Conservation (phyloP, 1,139 yeast species). For the Diutina scorzettiae region DNA sequence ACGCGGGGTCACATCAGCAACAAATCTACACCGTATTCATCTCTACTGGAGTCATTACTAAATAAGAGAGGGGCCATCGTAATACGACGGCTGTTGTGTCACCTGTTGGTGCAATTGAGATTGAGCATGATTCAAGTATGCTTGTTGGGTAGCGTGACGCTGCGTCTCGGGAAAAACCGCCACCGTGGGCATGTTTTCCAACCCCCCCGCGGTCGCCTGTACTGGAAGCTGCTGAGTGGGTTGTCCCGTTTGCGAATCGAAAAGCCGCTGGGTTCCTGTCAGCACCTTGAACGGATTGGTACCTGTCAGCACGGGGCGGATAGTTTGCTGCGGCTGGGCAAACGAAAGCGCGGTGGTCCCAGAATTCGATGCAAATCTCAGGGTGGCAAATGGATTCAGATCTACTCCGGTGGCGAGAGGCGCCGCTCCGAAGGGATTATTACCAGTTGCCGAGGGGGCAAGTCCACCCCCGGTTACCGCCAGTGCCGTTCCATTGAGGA, state of each 20-base stretch:
- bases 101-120: constrained; percentile 9
- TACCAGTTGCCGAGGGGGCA: constrained; percentile 21
- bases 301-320: constrained; percentile 16
- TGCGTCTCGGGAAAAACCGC: constrained; percentile 60
- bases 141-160: constrained; percentile 14
- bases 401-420: not conserved
- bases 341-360: constrained; percentile 5
- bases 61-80: constrained; percentile 4
- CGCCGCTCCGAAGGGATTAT: constrained; percentile 35
- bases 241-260: constrained; percentile 11
- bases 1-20: too few species aligned
- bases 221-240: constrained; percentile 21
- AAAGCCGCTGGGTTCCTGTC: constrained; percentile 8
- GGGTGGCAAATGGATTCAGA: constrained; percentile 3
- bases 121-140: constrained; percentile 9
- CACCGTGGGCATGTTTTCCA: constrained; percentile 47
- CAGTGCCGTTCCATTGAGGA: constrained; percentile 10
- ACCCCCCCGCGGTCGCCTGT: constrained; percentile 58
- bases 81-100: not conserved
- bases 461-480: constrained; percentile 10
- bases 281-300: constrained; percentile 21
- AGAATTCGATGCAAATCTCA: not conserved
- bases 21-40: too few species aligned
- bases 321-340: not conserved
- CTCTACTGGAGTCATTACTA: not conserved